Conservation (phyloP, 1,284 basidiomycete species). For the Austroboletus olivaceoglutinosus region DNA sequence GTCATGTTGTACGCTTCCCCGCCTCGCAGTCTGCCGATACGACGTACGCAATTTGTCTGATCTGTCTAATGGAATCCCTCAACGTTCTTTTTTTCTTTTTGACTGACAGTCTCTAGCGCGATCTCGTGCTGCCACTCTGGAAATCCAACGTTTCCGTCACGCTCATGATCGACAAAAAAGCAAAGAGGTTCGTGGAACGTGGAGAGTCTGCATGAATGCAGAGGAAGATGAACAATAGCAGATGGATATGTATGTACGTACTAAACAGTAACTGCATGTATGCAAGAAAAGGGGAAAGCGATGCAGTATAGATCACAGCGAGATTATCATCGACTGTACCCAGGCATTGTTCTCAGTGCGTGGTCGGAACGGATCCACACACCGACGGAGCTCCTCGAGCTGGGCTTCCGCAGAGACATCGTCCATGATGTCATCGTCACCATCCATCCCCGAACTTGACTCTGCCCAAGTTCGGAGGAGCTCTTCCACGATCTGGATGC, state of each 20-base stretch:
- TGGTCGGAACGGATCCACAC: slow-evolving; percentile 65
- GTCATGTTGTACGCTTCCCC: slow-evolving; percentile 69
- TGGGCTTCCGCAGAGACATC: slow-evolving; percentile 56
- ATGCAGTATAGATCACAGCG: slow-evolving; percentile 34
- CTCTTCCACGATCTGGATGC: slow-evolving; percentile 78
- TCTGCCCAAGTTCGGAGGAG: slow-evolving; percentile 76
- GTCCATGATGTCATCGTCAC: slow-evolving; percentile 59
- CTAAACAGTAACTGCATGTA: slow-evolving; percentile 11
- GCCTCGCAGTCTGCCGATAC: slow-evolving; percentile 52
- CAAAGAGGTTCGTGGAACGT: slow-evolving; percentile 83
- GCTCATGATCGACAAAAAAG: slow-evolving; percentile 92
- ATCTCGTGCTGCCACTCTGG: slow-evolving; percentile 86
- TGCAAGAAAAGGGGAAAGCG: neutral
- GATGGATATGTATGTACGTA: slow-evolving; percentile 12
- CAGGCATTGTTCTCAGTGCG: slow-evolving; percentile 65
- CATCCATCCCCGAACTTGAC: slow-evolving; percentile 35
- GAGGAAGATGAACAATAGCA: slow-evolving; percentile 12
- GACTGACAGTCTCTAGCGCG: slow-evolving; percentile 59
- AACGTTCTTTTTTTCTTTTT: neutral
- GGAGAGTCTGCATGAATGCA: slow-evolving; percentile 10
- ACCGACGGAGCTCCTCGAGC: slow-evolving; percentile 61
- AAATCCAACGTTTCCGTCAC: slow-evolving; percentile 83
- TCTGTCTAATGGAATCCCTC: neutral
- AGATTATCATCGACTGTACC: slow-evolving; percentile 62
- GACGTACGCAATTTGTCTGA: slow-evolving; percentile 41